Conservation (phyloP, 805 yeast genomes). For the Metschnikowia shivogae region DNA sequence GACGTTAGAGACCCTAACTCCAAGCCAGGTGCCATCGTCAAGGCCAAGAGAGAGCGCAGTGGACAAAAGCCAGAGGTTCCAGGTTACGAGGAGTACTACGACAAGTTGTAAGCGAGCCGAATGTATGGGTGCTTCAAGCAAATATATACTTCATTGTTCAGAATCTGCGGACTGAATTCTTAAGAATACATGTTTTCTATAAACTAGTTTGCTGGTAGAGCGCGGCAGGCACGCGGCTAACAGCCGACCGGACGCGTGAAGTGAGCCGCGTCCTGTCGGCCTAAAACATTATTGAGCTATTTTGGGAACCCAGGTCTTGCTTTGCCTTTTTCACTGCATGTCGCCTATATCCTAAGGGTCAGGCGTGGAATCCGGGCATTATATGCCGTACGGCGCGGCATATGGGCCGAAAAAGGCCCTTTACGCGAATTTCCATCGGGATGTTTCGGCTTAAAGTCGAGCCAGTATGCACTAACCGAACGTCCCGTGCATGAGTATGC, state of each 20-base stretch:
- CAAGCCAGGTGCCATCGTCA: constrained; percentile 59
- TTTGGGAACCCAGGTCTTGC: background rate
- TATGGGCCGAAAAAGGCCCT: background rate
- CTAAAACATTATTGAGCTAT: background rate
- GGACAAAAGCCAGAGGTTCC: constrained; percentile 97
- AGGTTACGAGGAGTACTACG: constrained; percentile 99
- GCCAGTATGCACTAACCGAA: constrained; percentile 1
- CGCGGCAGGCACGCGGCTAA: too few relatives aligned
- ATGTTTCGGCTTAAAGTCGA: constrained; percentile 3
- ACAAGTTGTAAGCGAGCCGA: constrained; percentile 58
- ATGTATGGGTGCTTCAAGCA: constrained; percentile 6
- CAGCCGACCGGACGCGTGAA: too few relatives aligned
- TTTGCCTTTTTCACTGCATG: background rate
- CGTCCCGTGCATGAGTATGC: background rate
- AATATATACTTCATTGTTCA: constrained; percentile 14
- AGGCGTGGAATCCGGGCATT: background rate
- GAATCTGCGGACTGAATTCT: constrained; percentile 11
- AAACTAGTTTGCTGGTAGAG: background rate
- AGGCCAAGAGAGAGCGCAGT: constrained; percentile 80
- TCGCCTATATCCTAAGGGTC: background rate
- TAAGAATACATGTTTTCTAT: constrained; percentile 12
- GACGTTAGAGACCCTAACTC: constrained; percentile 83
- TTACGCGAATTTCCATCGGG: constrained; percentile 4
- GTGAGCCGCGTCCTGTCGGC: background rate
- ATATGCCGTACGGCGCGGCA: background rate